Conservation (phyloP, 2,329 filamentous ascomycete species). For the Pyrenophora teres region DNA sequence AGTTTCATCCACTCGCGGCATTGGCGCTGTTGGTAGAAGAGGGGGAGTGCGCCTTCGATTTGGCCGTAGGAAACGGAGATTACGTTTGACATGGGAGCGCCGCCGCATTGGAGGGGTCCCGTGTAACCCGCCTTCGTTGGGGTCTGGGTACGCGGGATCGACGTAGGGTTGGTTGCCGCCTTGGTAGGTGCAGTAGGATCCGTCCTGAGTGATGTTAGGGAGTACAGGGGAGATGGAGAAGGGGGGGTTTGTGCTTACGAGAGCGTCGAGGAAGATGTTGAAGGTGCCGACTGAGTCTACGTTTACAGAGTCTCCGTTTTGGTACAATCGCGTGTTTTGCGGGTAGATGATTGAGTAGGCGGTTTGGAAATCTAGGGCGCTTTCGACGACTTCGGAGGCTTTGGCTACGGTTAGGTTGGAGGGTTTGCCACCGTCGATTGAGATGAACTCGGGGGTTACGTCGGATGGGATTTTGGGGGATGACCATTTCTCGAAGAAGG, state of each 20-base stretch:
- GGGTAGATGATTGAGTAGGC: conserved; percentile 27
- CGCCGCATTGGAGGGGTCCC: conserved; percentile 43
- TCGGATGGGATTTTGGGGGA: conserved; percentile 20
- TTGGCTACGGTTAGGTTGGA: conserved; percentile 51
- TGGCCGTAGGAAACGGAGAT: conserved; percentile 60
- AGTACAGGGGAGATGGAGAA: no score
- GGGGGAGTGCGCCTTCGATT: conserved; percentile 57
- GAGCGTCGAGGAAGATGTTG: conserved; percentile 25
- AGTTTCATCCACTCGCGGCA: conserved; percentile 56
- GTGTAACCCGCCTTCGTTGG: conserved; percentile 23
- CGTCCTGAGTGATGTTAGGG: conserved; percentile 6
- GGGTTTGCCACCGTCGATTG: conserved; percentile 44
- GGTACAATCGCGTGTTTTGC: conserved; percentile 20
- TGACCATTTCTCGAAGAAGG: conserved; percentile 49
- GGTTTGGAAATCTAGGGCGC: conserved; percentile 24
- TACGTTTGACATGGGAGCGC: conserved; percentile 54
- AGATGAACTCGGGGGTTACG: conserved; percentile 31
- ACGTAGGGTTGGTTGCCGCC: conserved; percentile 23
- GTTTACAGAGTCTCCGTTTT: conserved; percentile 21
- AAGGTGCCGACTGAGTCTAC: conserved; percentile 21
- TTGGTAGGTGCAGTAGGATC: conserved; percentile 25
- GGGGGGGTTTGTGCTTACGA: conserved; percentile 1
- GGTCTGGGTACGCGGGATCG: conserved; percentile 22
- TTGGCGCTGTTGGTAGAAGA: conserved; percentile 56
- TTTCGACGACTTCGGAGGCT: conserved; percentile 17